Conservation (phyloP, 139 green algal genomes). For the Chlamydomonas sp. region DNA sequence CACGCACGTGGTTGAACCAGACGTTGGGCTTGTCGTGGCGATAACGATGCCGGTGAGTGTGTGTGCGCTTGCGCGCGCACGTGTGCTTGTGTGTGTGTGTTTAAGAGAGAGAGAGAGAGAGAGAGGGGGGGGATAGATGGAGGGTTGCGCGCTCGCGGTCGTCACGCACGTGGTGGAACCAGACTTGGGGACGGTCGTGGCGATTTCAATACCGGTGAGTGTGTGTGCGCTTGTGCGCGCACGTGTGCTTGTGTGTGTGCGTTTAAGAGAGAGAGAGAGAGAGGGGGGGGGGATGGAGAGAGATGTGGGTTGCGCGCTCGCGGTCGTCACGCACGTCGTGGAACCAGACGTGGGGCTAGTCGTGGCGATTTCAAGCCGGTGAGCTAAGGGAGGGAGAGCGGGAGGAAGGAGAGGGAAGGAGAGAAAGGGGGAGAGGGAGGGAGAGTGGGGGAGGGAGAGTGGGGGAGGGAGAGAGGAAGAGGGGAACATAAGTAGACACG, state of each 20-base stretch:
- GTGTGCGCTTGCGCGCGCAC: not conserved
- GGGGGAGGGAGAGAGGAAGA: too few species aligned
- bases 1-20: not conserved
- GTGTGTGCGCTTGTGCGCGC: not conserved
- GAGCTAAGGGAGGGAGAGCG: too few species aligned
- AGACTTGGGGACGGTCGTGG: not conserved
- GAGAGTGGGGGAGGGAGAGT: too few species aligned
- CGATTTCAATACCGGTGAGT: constrained; percentile 11
- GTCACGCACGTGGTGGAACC: not conserved
- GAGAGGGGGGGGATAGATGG: not conserved
- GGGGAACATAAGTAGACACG: too few species aligned
- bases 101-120: not conserved
- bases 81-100: not conserved
- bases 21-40: not conserved
- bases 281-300: not conserved
- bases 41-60: constrained; percentile 2
- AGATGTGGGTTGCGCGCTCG: not conserved
- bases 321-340: not conserved
- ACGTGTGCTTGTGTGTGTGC: not conserved
- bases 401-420: too few species aligned
- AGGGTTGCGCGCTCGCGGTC: not conserved
- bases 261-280: not conserved
- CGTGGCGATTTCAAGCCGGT: constrained; percentile 2
- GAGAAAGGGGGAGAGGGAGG: too few species aligned
- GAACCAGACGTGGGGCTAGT: not conserved